Conservation (phyloP, 345 rosid genomes). For the Populus pruinosa region DNA sequence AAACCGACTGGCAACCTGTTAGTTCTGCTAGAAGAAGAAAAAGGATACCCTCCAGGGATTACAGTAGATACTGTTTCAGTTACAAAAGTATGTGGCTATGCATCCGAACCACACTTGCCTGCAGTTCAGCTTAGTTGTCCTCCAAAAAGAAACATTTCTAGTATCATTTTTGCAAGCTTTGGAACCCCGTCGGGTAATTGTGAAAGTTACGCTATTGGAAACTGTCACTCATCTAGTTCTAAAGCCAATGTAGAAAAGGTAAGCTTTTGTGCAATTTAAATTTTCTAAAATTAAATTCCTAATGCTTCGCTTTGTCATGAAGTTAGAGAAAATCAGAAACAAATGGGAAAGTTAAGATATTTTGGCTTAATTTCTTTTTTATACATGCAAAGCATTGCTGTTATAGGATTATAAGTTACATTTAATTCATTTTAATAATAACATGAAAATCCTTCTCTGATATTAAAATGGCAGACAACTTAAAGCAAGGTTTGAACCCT, state of each 20-base stretch:
- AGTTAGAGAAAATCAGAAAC: no score
- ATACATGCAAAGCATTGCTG: no score
- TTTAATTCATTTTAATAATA: no score
- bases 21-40: conserved; percentile 57
- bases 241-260: conserved; percentile 43
- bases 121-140: conserved; percentile 39
- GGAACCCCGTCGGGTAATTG: conserved; percentile 53
- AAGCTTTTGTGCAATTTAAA: neutral
- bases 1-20: conserved; percentile 38
- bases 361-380: no score
- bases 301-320: neutral
- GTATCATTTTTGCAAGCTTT: conserved; percentile 46
- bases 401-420: no score
- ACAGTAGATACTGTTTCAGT: conserved; percentile 39
- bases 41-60: conserved; percentile 42
- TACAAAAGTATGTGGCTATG: conserved; percentile 28
- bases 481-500: neutral
- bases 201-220: conserved; percentile 38
- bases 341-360: no score
- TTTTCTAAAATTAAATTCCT: neutral
- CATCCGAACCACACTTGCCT: conserved; percentile 23
- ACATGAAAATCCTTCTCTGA: no score
- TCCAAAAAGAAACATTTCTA: conserved; percentile 36
- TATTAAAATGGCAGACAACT: no score
- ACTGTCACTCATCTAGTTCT: conserved; percentile 49